These are phyloP conservation scores for Verticillium zaregamsianum DNA, from an alignment of 2,329 filamentous ascomycete genomes.

Conservation along the genomic window DNA sequence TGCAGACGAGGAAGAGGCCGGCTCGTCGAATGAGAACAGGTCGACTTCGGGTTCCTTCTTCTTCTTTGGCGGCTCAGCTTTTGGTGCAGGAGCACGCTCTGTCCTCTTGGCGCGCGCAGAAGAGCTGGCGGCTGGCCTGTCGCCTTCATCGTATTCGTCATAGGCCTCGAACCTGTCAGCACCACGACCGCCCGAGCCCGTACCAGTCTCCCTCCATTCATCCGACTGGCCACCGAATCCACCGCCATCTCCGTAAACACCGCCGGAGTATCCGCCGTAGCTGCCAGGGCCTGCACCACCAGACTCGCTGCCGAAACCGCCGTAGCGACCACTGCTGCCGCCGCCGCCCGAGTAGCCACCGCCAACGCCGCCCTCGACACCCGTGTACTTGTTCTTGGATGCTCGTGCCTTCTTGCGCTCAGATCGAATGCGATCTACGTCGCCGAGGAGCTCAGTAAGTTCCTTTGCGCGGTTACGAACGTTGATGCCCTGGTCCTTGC, in stretches of 20 bases:
- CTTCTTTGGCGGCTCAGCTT: slow-evolving; percentile 72
- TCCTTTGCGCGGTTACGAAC: slow-evolving; percentile 96
- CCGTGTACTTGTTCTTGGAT: slow-evolving; percentile 92
- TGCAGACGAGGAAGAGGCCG: slow-evolving; percentile 46
- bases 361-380: slow-evolving; percentile 79
- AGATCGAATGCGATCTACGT: slow-evolving; percentile 80
- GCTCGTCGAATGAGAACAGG: slow-evolving; percentile 88
- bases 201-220: slow-evolving; percentile 61
- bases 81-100: slow-evolving; percentile 47
- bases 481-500: slow-evolving; percentile 97
- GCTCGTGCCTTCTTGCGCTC: slow-evolving; percentile 85
- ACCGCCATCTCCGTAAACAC: slow-evolving; percentile 92
- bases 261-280: slow-evolving; percentile 60
- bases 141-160: slow-evolving; percentile 86
- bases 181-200: slow-evolving; percentile 27
- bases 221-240: slow-evolving; percentile 78
- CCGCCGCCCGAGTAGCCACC: slow-evolving; percentile 45
- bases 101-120: slow-evolving; percentile 43
- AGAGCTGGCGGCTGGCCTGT: slow-evolving; percentile 38
- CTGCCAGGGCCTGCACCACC: slow-evolving; percentile 55
- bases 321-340: slow-evolving; percentile 61
- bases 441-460: slow-evolving; percentile 84
- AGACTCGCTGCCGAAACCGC: slow-evolving; percentile 88
- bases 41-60: slow-evolving; percentile 87
- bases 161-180: slow-evolving; percentile 91